phyloP scores from a whole-genome alignment of 2,329 filamentous ascomycete genomes.

The Cladosporium sphaerospermum region DNA sequence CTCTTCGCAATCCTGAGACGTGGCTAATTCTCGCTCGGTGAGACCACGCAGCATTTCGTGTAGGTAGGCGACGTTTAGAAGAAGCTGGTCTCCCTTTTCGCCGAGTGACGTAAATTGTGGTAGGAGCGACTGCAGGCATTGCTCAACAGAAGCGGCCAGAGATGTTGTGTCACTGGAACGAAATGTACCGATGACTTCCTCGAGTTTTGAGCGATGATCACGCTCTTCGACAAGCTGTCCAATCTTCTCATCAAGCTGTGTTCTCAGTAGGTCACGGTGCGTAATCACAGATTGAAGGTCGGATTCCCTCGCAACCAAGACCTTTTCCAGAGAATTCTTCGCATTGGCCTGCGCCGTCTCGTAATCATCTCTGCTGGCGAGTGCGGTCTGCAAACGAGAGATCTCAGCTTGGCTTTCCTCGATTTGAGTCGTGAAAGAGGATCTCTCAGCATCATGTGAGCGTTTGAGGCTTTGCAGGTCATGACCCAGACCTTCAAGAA shows the following conservation, averaged over 20 bases:
- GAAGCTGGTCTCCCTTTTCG: neutral
- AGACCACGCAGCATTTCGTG: neutral
- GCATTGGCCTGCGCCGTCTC: neutral
- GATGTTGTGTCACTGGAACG: neutral
- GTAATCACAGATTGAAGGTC: constrained; percentile 2
- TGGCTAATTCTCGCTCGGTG: neutral
- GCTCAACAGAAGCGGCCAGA: neutral
- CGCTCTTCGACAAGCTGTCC: constrained; percentile 8
- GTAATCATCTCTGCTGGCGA: neutral
- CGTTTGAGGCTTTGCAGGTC: constrained; percentile 3
- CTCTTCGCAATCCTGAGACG: neutral
- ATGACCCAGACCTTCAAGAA: constrained; percentile 4
- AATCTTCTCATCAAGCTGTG: constrained; percentile 5
- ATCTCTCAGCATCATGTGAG: neutral
- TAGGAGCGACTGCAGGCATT: neutral
- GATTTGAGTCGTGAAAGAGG: neutral
- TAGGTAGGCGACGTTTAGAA: neutral
- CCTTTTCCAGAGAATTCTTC: neutral
- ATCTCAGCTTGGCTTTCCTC: constrained; percentile 1
- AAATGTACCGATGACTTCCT: constrained; percentile 1
- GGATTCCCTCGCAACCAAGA: constrained; percentile 1
- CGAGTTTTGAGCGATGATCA: neutral
- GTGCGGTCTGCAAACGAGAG: neutral
- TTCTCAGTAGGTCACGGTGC: constrained; percentile 1
- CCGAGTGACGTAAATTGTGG: neutral